Conservation (phyloP, 129 eudicot genomes). For the Apium graveolens region DNA sequence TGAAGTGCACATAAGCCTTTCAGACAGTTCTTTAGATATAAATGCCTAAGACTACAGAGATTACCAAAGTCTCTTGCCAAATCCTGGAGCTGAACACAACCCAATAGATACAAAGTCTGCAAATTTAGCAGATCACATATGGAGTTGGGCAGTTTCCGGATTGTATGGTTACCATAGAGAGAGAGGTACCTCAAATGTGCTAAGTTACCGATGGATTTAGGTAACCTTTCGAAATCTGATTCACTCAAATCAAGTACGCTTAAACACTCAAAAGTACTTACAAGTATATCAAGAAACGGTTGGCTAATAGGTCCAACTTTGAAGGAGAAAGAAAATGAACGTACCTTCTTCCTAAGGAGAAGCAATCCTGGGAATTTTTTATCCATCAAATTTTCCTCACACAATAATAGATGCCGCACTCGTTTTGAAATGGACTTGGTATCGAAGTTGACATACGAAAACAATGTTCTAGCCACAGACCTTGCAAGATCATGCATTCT, state of each 20-base stretch:
- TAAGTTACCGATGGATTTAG: constrained; percentile 25
- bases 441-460: constrained; percentile 6
- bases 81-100: constrained; percentile 23
- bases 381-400: constrained; percentile 2
- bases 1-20: constrained; percentile 17
- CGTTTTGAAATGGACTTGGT: constrained; percentile 10
- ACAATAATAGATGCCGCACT: constrained; percentile 20
- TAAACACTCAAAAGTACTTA: constrained; percentile 21
- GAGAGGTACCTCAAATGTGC: constrained; percentile 23
- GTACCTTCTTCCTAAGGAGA: constrained; percentile 13
- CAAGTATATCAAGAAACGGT: constrained; percentile 10
- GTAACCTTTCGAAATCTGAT: constrained; percentile 24
- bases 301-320: constrained; percentile 9
- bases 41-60: constrained; percentile 10
- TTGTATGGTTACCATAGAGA: constrained; percentile 9
- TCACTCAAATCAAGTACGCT: constrained; percentile 20
- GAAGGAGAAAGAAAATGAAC: constrained; percentile 18
- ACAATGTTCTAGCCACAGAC: constrained; percentile 17
- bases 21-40: constrained; percentile 4
- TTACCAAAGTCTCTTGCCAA: constrained; percentile 17
- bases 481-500: constrained; percentile 35
- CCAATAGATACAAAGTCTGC: constrained; percentile 18
- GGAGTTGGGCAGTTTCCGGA: constrained; percentile 22
- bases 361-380: constrained; percentile 9
- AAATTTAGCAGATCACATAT: constrained; percentile 27